Evolutionary conservation across 805 yeast species (phyloP).

Genomic region (Jamesozyma spencerorum): DNA sequence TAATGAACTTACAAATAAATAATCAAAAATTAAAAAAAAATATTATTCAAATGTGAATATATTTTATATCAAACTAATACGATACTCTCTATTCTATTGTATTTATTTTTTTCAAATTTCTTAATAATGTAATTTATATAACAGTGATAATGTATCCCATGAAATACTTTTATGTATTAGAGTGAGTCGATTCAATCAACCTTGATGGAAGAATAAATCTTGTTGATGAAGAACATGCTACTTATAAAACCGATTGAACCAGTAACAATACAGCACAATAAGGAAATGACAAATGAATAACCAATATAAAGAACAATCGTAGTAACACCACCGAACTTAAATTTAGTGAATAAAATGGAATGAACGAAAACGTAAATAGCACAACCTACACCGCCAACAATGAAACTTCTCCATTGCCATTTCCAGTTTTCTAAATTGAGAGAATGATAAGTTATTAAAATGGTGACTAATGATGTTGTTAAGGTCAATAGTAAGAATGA

Average conservation of each 20-base stretch:
- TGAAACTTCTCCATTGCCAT: conserved; percentile 95
- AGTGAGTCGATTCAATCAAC: conserved; percentile 43
- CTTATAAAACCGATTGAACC: conserved; percentile 82
- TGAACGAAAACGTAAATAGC: conserved; percentile 77
- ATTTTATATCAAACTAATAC: too few species aligned
- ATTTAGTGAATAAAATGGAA: conserved; percentile 63
- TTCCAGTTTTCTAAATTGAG: conserved; percentile 85
- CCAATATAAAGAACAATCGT: conserved; percentile 76
- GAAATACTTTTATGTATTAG: not conserved
- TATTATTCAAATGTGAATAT: too few species aligned
- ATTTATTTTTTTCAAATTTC: too few species aligned
- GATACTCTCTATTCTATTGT: too few species aligned
- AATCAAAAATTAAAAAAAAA: too few species aligned
- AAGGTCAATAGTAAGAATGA: conserved; percentile 74
- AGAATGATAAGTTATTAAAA: conserved; percentile 72
- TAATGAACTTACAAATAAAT: too few species aligned
- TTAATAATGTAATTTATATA: too few species aligned
- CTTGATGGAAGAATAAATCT: conserved; percentile 76
- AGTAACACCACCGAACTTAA: conserved; percentile 61
- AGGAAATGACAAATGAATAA: conserved; percentile 65
- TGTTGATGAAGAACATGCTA: conserved; percentile 62
- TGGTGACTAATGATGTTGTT: conserved; percentile 73
- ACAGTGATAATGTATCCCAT: too few species aligned
- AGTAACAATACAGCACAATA: conserved; percentile 67
- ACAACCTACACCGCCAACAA: conserved; percentile 89